These are phyloP conservation scores for Boehmeria nivea DNA, from an alignment of 306 rosid genomes.

Conservation along the genomic window DNA sequence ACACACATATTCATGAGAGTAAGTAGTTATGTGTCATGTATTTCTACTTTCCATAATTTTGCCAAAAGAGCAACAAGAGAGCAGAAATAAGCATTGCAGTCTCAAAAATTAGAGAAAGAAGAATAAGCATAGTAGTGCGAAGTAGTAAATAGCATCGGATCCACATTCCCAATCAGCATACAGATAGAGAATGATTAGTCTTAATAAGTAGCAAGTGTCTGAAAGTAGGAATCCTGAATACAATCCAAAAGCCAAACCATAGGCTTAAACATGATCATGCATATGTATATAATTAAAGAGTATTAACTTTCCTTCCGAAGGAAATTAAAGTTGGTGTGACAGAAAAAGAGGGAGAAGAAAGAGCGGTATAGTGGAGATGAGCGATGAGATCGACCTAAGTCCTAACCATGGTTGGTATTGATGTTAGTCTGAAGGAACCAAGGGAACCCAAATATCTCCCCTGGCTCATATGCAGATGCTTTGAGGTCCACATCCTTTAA, in stretches of 20 bases:
- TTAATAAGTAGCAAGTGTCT: constrained; percentile 12
- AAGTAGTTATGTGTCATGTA: no score
- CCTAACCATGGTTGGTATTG: constrained; percentile 99
- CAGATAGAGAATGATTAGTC: constrained; percentile 41
- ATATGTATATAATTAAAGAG: constrained; percentile 23
- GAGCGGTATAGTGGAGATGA: background rate
- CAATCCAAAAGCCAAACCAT: constrained; percentile 48
- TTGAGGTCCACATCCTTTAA: constrained; percentile 76
- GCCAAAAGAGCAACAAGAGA: no score
- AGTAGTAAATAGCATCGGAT: constrained; percentile 38
- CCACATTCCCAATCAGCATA: constrained; percentile 45
- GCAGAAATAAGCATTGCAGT: constrained; percentile 9
- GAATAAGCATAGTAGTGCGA: background rate
- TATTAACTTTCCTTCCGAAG: constrained; percentile 40
- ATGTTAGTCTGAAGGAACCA: constrained; percentile 56
- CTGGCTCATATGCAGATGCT: constrained; percentile 62
- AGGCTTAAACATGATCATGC: constrained; percentile 39
- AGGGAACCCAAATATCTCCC: constrained; percentile 98
- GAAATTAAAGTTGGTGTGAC: constrained; percentile 9
- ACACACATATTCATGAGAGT: no score
- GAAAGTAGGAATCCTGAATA: constrained; percentile 45
- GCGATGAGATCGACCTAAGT: constrained; percentile 58
- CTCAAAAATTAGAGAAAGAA: background rate
- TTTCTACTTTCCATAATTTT: no score
- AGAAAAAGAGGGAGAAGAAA: constrained; percentile 11